Evolutionary conservation across 495 filamentous ascomycete genomes (phyloP).

Genomic region (Aspergillus cavernicola): DNA sequence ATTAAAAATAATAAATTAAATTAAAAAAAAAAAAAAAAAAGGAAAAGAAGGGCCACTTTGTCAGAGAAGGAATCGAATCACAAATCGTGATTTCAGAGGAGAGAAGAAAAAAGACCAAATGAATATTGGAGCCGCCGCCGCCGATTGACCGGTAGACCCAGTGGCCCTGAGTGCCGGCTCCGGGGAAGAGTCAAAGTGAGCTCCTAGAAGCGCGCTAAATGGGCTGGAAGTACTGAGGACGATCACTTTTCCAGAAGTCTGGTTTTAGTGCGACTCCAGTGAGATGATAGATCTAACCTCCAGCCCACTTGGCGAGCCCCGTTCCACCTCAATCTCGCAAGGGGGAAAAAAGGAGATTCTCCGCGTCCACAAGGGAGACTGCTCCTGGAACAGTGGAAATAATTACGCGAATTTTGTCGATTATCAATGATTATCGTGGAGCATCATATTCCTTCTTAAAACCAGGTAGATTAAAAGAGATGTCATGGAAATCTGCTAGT

Average conservation of each 20-base stretch:
- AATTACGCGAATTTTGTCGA: background rate
- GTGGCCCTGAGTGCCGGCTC: constrained; percentile 33
- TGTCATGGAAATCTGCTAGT: background rate
- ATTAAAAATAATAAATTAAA: too few relatives aligned
- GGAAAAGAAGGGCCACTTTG: too few relatives aligned
- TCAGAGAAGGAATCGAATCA: constrained; percentile 2
- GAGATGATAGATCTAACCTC: constrained; percentile 46
- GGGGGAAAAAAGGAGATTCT: background rate
- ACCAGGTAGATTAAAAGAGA: too few relatives aligned
- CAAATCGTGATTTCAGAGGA: constrained; percentile 1
- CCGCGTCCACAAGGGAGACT: too few relatives aligned
- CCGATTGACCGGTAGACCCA: constrained; percentile 30
- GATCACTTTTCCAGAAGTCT: constrained; percentile 39
- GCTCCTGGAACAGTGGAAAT: too few relatives aligned
- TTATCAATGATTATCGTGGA: background rate
- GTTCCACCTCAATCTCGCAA: constrained; percentile 10
- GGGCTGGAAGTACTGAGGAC: constrained; percentile 37
- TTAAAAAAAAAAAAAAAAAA: constrained; percentile 2
- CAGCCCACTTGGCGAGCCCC: constrained; percentile 21
- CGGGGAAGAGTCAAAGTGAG: constrained; percentile 37
- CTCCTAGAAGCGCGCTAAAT: constrained; percentile 34
- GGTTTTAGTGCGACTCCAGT: constrained; percentile 39
- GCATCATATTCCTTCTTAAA: too few relatives aligned
- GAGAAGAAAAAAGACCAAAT: constrained; percentile 10
- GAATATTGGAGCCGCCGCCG: constrained; percentile 22